A percentile compares a stretch with the other conserved stretches of the same genome.
These are phyloP conservation scores for Fusarium metavorans DNA, from an alignment of 2,329 filamentous ascomycete species.

Conservation along the genomic window DNA sequence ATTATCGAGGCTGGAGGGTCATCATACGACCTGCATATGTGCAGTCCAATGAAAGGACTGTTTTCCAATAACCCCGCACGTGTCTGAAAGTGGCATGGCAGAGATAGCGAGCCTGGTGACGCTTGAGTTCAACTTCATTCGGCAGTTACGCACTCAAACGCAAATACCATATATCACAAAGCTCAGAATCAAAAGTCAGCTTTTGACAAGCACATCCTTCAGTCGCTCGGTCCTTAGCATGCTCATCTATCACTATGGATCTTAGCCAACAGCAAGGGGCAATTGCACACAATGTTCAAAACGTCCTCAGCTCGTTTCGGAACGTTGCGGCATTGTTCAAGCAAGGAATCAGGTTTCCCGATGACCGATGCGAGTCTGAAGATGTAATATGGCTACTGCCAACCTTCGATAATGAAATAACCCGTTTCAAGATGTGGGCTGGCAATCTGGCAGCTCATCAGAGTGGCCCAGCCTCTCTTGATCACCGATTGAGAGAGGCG, in stretches of 20 bases:
- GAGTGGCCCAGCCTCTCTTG: constrained; percentile 21
- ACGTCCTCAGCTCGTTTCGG: background rate
- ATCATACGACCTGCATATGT: constrained; percentile 6
- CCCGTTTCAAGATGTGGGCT: constrained; percentile 38
- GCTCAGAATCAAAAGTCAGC: too few relatives aligned
- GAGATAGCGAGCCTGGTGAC: too few relatives aligned
- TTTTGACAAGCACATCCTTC: too few relatives aligned
- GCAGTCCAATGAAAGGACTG: constrained; percentile 2
- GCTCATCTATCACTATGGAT: background rate
- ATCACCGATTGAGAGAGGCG: constrained; percentile 36
- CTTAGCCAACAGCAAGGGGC: background rate
- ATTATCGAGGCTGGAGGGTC: background rate
- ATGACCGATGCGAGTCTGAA: background rate
- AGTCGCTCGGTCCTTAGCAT: too few relatives aligned
- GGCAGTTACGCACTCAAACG: too few relatives aligned
- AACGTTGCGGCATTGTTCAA: background rate
- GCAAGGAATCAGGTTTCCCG: background rate
- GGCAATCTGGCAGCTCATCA: constrained; percentile 34
- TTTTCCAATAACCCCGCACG: too few relatives aligned
- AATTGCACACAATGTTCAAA: constrained; percentile 11
- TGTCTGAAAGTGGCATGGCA: too few relatives aligned
- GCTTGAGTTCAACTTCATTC: too few relatives aligned
- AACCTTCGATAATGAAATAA: background rate
- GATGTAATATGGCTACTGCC: rapidly evolving
- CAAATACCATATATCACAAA: too few relatives aligned